Percentiles rank a stretch among this genome's conserved stretches.
Evolutionary conservation across 768 basidiomycete genomes (phyloP).

Genomic region (Leucocoprinus birnbaumii): DNA sequence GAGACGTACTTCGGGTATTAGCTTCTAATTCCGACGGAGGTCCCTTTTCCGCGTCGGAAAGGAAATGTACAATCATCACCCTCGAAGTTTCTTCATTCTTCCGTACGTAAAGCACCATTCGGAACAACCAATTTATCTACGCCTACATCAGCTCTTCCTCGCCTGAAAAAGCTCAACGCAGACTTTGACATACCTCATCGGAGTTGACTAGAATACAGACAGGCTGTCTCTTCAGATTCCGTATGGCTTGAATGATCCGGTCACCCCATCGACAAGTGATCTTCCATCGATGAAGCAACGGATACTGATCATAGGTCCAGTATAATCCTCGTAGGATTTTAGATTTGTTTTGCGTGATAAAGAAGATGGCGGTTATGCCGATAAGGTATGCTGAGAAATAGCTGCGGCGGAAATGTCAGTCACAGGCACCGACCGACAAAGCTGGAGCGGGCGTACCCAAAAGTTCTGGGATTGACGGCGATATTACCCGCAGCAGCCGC

Average conservation of each 20-base stretch:
- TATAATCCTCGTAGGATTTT: constrained; percentile 48
- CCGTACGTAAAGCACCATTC: constrained; percentile 63
- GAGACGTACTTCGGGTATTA: constrained; percentile 56
- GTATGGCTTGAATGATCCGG: constrained; percentile 42
- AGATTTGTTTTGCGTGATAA: constrained; percentile 52
- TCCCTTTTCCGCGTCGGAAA: constrained; percentile 42
- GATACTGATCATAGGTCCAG: constrained; percentile 64
- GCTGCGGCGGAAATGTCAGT: constrained; percentile 26
- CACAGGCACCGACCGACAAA: neutral
- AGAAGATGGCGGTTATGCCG: constrained; percentile 45
- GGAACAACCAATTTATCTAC: constrained; percentile 65
- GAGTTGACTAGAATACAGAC: constrained; percentile 61
- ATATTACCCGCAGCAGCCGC: constrained; percentile 58
- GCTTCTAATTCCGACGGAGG: constrained; percentile 72
- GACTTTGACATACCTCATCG: constrained; percentile 55
- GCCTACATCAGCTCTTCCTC: neutral
- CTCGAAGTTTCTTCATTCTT: constrained; percentile 70
- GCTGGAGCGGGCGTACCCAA: constrained; percentile 41
- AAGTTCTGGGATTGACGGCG: constrained; percentile 50
- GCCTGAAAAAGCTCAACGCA: neutral
- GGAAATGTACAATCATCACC: constrained; percentile 67
- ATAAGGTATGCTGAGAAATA: constrained; percentile 65
- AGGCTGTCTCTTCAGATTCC: constrained; percentile 44
- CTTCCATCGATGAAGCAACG: constrained; percentile 37
- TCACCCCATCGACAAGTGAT: constrained; percentile 39